A percentile compares a stretch with the other conserved stretches of the same genome.
These are phyloP conservation scores for Clarkia xantiana DNA, from an alignment of 345 rosid species.

Conservation along the genomic window DNA sequence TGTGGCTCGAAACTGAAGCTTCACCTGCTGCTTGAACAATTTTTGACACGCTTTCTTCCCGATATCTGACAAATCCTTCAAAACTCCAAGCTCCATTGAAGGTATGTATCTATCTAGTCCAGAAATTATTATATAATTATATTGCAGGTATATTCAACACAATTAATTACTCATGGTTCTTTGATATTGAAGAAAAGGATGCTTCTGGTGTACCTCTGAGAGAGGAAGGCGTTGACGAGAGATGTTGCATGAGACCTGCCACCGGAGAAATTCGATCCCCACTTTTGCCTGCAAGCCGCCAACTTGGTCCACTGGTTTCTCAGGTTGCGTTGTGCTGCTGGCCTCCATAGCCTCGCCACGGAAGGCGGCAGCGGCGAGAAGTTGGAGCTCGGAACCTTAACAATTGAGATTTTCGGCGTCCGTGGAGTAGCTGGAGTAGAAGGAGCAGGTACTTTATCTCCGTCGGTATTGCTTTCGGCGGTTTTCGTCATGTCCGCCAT, in stretches of 20 bases:
- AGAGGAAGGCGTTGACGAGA: conserved; percentile 60
- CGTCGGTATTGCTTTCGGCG: not conserved
- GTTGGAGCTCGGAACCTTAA: not conserved
- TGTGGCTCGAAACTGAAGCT: not conserved
- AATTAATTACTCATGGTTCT: too few species aligned
- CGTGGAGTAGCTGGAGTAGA: not conserved
- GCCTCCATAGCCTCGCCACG: conserved; percentile 62
- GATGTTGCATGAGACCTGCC: conserved; percentile 68
- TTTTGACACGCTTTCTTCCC: conserved; percentile 55
- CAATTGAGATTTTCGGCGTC: not conserved
- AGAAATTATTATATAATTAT: not conserved
- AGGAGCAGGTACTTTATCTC: not conserved
- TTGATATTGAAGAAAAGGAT: not conserved
- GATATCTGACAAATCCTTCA: conserved; percentile 54
- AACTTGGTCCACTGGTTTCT: conserved; percentile 87
- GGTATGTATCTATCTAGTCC: conserved; percentile 44
- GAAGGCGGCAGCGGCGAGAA: conserved; percentile 23
- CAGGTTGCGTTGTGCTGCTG: conserved; percentile 74
- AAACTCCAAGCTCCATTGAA: conserved; percentile 62
- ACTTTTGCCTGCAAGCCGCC: conserved; percentile 34
- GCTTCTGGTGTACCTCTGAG: conserved; percentile 31
- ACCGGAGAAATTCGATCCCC: conserved; percentile 40
- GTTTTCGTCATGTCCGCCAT: not conserved
- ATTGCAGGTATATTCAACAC: not conserved
- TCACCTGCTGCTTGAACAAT: conserved; percentile 57